Evolutionary conservation across 441 rosid genomes (phyloP), one percentile per base, ranked within the genome.

Genomic region (Croton setiger): DNA sequence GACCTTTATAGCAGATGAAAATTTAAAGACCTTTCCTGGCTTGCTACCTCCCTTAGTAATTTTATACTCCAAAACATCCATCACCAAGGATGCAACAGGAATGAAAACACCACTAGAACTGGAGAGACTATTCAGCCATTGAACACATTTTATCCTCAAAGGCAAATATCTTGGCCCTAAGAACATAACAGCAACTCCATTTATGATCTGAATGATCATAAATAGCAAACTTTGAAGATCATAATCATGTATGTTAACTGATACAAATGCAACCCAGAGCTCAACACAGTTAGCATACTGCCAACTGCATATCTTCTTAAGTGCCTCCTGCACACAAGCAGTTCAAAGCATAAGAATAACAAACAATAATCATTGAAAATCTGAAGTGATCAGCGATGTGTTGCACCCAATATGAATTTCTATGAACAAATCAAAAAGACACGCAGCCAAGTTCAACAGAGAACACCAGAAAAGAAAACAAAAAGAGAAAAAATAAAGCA

Each of bases 81-180:
- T 67, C 17, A 81, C 84, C 71, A 84, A 79, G 49, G 97, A 88
- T 60, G 87, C 77, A 70, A 92, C 68, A 0, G 97, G 97, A 52
- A 92, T 78, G 80, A 95, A 95, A 79, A 84, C 73, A 63, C 93
- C 89, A 67, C 96, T 82, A 48, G 88, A 72, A 49, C 76, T 72
- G 47, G 99, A 95, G 68, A 95, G 89, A 48, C 73, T 78, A 81
- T 90, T 90, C 76, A 92, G 77, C 96, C 98, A 92, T 53, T 86
- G 93, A 72, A 90, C 76, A 73, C 93, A 92, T 81, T 87, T 92
- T 69, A 85, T 78, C 79, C 93, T 82, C 69, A 95, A 77, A 65
- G 93, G 97, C 74, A 95, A 77, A 82, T 92, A 89, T 80, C 95
- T 85, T 65, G 98, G 97, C 75, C 96, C 98, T 55, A 87, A 88